Evolutionary conservation across 495 filamentous ascomycete genomes (phyloP).

Genomic region (Neurospora intermedia): DNA sequence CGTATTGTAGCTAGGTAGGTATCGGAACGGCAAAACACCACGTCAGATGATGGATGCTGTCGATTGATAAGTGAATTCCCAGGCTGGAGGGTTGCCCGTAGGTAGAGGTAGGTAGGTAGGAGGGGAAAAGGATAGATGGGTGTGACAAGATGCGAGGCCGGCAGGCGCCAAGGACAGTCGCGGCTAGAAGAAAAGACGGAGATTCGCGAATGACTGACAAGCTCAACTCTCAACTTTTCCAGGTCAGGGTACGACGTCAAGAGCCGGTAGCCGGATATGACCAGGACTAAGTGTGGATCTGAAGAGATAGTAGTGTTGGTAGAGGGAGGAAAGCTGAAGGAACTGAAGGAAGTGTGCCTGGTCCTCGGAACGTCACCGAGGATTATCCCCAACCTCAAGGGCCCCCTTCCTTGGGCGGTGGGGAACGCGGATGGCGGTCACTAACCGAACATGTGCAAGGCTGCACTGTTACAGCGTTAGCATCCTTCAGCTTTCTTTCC

Average conservation of each 20-base stretch:
- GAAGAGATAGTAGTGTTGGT: neutral
- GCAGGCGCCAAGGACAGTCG: neutral
- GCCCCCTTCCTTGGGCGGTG: neutral
- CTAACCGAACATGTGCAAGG: neutral
- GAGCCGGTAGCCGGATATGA: neutral
- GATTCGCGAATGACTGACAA: neutral
- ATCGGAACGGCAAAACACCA: neutral
- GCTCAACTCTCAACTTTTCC: neutral
- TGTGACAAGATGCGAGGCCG: neutral
- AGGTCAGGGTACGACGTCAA: neutral
- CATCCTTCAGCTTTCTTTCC: neutral
- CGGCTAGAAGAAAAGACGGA: neutral
- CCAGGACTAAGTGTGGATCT: neutral
- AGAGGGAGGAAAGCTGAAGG: neutral
- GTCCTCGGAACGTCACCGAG: neutral
- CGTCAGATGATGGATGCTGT: neutral
- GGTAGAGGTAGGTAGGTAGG: no score
- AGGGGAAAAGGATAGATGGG: neutral
- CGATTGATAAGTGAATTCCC: neutral
- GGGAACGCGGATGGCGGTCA: neutral
- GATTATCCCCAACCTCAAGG: neutral
- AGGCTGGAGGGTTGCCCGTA: neutral
- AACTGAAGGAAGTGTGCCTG: neutral
- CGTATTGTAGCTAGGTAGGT: neutral
- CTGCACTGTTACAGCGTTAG: neutral